Conservation (phyloP, 2,329 filamentous ascomycete genomes). For the Knufia petricola region DNA sequence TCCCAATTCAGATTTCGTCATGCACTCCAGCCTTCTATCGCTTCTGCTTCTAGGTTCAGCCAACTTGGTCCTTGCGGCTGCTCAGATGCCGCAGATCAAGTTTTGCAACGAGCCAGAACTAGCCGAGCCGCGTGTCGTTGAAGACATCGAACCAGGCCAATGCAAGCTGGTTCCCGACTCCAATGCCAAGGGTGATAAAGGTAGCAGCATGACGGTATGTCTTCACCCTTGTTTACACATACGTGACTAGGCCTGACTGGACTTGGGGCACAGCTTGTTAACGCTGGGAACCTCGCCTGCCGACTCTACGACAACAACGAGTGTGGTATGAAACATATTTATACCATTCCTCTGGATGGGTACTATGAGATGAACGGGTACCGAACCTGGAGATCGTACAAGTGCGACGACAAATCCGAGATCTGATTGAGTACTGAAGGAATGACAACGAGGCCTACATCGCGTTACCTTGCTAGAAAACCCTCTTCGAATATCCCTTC, state of each 20-base stretch:
- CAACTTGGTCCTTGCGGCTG: not conserved
- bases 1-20: conserved; percentile 1
- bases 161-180: conserved; percentile 5
- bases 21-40: conserved; percentile 1
- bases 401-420: conserved; percentile 3
- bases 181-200: conserved; percentile 1
- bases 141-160: not conserved
- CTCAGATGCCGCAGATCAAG: not conserved
- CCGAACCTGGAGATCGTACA: conserved; percentile 2
- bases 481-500: too few relatives aligned
- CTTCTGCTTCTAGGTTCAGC: conserved; percentile 1
- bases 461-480: too few relatives aligned
- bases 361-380: conserved; percentile 1
- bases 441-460: not conserved
- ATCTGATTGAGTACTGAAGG: conserved; percentile 1
- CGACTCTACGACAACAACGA: conserved; percentile 3
- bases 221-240: conserved; percentile 1
- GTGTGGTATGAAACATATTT: conserved; percentile 3
- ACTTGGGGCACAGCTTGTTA: conserved; percentile 1
- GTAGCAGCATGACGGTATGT: not conserved
- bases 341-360: conserved; percentile 2
- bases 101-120: conserved; percentile 1
- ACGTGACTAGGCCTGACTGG: conserved; percentile 3
- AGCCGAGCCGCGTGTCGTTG: not conserved
- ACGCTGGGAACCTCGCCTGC: conserved; percentile 1